These are phyloP conservation scores for Ramaria sp. DNA, from an alignment of 768 basidiomycete genomes.

Conservation along the genomic window DNA sequence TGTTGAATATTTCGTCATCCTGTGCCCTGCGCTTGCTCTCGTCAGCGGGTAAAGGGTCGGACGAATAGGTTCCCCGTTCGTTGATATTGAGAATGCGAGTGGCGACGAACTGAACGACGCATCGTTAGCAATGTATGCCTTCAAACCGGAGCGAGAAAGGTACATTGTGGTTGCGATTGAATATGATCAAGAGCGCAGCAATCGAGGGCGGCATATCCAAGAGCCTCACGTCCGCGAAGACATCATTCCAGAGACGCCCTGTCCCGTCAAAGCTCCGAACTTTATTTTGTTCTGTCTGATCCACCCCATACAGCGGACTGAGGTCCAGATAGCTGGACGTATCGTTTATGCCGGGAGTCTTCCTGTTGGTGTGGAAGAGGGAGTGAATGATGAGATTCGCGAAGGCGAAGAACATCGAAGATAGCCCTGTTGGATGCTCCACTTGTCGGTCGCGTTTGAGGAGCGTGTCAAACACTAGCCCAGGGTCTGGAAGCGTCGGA, in stretches of 20 bases:
- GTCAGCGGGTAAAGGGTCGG: constrained; percentile 12
- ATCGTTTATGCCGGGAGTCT: constrained; percentile 39
- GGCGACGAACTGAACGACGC: constrained; percentile 47
- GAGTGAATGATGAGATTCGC: constrained; percentile 68
- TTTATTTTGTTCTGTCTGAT: constrained; percentile 29
- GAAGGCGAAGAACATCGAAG: constrained; percentile 68
- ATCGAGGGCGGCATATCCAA: constrained; percentile 64
- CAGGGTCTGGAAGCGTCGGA: constrained; percentile 50
- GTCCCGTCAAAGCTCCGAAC: constrained; percentile 56
- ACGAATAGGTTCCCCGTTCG: constrained; percentile 39
- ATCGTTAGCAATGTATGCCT: constrained; percentile 5
- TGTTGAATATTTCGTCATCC: constrained; percentile 71
- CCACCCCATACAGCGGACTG: constrained; percentile 62
- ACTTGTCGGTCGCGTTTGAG: constrained; percentile 24
- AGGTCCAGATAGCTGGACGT: constrained; percentile 70
- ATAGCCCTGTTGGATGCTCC: constrained; percentile 59
- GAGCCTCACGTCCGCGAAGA: constrained; percentile 57
- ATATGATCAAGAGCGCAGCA: constrained; percentile 55
- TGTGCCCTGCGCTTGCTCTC: constrained; percentile 26
- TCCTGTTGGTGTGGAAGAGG: constrained; percentile 48
- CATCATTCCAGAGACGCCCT: constrained; percentile 57
- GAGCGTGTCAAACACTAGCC: constrained; percentile 61
- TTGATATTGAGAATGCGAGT: constrained; percentile 59
- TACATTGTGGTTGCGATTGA: constrained; percentile 69
- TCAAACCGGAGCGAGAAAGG: constrained; percentile 14